A percentile compares a stretch with the other conserved stretches of the same genome.
Evolutionary conservation across 305 asterid genomes (phyloP).

Genomic region (Lippia alba): DNA sequence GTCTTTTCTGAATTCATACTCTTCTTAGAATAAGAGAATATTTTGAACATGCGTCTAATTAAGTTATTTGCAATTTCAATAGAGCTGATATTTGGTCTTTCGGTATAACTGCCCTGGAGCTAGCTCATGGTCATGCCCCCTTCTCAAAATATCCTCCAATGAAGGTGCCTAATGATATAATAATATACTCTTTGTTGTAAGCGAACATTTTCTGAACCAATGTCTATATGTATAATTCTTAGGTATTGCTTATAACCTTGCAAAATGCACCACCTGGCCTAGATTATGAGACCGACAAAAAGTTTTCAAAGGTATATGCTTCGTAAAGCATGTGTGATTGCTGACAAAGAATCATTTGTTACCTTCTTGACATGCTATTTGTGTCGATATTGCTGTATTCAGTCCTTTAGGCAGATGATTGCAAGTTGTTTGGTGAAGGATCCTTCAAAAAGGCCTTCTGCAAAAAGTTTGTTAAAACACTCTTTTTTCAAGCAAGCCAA

Average conservation of each 20-base stretch:
- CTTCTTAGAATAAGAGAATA: slow-evolving; percentile 31
- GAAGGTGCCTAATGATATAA: slow-evolving; percentile 61
- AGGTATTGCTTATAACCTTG: slow-evolving; percentile 98
- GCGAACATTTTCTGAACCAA: neutral
- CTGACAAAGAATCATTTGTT: neutral
- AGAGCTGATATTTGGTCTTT: slow-evolving; percentile 99
- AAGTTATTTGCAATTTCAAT: slow-evolving; percentile 31
- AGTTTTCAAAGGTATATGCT: slow-evolving; percentile 86
- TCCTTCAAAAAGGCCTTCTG: slow-evolving; percentile 72
- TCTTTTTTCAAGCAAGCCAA: slow-evolving; percentile 71
- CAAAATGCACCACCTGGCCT: slow-evolving; percentile 99
- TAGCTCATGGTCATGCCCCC: slow-evolving; percentile 99
- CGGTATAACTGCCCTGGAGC: slow-evolving; percentile 98
- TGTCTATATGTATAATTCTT: slow-evolving; percentile 30
- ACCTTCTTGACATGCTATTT: neutral
- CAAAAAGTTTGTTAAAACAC: slow-evolving; percentile 60
- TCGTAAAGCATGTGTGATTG: slow-evolving; percentile 19
- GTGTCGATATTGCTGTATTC: slow-evolving; percentile 17
- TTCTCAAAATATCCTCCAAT: slow-evolving; percentile 98
- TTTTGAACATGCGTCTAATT: slow-evolving; percentile 29
- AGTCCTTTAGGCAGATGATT: slow-evolving; percentile 75
- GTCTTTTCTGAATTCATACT: slow-evolving; percentile 28
- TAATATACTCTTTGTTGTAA: neutral
- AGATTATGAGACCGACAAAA: slow-evolving; percentile 94
- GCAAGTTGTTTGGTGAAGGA: slow-evolving; percentile 77